Evolutionary conservation across 371 early-diverging fungal genomes (phyloP), one percentile per base, ranked within the genome.

Genomic region (Amoeboaphelidium occidentale): DNA sequence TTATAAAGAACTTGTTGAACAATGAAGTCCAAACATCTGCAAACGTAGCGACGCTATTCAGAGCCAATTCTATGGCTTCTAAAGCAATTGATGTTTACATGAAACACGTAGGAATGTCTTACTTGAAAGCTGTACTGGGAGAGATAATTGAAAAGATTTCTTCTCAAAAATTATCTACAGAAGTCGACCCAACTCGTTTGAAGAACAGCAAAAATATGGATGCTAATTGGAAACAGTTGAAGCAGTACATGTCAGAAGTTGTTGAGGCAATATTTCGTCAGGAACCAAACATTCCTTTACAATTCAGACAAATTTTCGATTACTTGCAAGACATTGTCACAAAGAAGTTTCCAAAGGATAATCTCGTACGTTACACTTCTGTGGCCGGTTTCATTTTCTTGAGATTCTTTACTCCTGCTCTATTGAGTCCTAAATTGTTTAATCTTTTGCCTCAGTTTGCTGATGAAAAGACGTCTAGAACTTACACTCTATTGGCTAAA

Each of bases 371-470:
- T 6, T 32, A 10, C 39, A 32, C 39, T 32, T 6, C 44, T 20
- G 44, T 44, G 6, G 23, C 44, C 53, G 80, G 80, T 0, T 82
- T 86, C 60, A 57, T 86, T 2, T 86, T 86, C 57, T 55, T 86
- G 27, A 65, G 86, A 20, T 66, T 84, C 51, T 73, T 86, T 49
- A 82, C 84, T 50, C 84, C 86, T 0, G 83, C 86, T 0, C 79
- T 85, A 53, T 64, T 82, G 23, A 4, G 53, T 45, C 86, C 86
- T n/a, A 74, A 75, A 52, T 59, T 78, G 17, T 85, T 83, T 62
- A 71, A 72, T 14, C 57, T 85, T n/a, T 71, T 74, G 6, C 43
- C 62, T 61, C 75, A 74, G 39, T 66, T 75, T 27, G 83, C 86
- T 2, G 73, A 73, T 47, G 56, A 68, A 10, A 58, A 65, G n/a